Conservation (phyloP, 257 asterid species). For the Jacaranda mimosifolia region DNA sequence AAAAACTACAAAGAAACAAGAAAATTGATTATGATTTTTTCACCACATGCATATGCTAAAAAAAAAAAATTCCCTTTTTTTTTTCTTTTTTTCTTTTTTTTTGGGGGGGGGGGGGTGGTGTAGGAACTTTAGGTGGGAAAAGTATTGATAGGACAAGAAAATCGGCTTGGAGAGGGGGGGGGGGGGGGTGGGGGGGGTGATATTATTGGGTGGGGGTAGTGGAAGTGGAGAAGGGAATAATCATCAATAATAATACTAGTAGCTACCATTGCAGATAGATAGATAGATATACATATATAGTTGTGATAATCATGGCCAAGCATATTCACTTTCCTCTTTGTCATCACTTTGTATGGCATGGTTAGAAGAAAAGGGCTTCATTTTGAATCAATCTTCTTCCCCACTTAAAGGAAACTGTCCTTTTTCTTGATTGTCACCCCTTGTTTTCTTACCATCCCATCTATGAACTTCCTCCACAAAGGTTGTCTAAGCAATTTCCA, state of each 20-base stretch:
- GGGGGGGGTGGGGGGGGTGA: no score
- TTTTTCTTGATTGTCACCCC: constrained; percentile 17
- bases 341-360: constrained; percentile 68
- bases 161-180: no score
- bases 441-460: constrained; percentile 26
- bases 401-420: constrained; percentile 7
- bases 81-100: constrained; percentile 20
- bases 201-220: constrained; percentile 32
- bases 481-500: constrained; percentile 16
- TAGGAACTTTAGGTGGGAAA: constrained; percentile 42
- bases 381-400: neutral
- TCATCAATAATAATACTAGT: constrained; percentile 41
- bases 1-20: neutral
- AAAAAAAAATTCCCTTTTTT: no score
- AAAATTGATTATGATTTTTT: neutral
- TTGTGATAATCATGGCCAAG: constrained; percentile 53
- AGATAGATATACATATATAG: constrained; percentile 13
- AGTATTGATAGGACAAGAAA: constrained; percentile 57
- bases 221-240: constrained; percentile 39
- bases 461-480: constrained; percentile 16
- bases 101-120: no score
- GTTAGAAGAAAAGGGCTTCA: constrained; percentile 32
- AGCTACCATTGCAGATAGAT: neutral
- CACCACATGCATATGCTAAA: constrained; percentile 46
- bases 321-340: constrained; percentile 74